A percentile compares a stretch with the other conserved stretches of the same genome.
Conservation (phyloP, 805 yeast species). For the Kodamaea kakaduensis region DNA sequence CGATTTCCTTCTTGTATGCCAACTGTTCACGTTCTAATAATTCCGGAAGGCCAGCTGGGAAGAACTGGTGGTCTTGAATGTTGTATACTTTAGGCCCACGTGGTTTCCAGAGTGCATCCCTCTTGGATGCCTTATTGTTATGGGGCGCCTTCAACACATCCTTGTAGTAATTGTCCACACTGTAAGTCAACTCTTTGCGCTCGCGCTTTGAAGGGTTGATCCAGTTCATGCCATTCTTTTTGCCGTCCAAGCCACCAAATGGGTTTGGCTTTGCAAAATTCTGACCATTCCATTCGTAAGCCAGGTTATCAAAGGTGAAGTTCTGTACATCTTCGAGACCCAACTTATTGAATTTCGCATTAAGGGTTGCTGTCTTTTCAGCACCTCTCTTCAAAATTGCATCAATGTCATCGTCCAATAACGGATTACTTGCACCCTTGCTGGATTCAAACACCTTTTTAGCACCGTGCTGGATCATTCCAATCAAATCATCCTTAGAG, state of each 20-base stretch:
- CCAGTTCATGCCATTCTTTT: conserved; percentile 46
- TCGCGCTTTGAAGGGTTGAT: conserved; percentile 74
- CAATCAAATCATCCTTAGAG: conserved; percentile 77
- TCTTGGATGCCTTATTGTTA: conserved; percentile 10
- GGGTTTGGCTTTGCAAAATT: conserved; percentile 57
- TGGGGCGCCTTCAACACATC: conserved; percentile 50
- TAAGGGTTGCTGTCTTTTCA: conserved; percentile 71
- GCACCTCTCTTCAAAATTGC: conserved; percentile 77
- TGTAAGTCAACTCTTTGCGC: conserved; percentile 72
- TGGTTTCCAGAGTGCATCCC: conserved; percentile 21
- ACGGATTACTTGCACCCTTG: conserved; percentile 22
- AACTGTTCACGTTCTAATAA: conserved; percentile 63
- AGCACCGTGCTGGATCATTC: conserved; percentile 98
- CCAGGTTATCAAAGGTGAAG: conserved; percentile 81
- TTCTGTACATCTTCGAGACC: conserved; percentile 93
- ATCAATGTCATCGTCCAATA: conserved; percentile 71
- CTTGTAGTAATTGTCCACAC: conserved; percentile 71
- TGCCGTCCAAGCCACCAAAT: conserved; percentile 12
- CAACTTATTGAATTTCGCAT: conserved; percentile 75
- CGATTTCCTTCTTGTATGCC: conserved; percentile 55
- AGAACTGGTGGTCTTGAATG: conserved; percentile 73
- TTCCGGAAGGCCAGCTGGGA: conserved; percentile 48
- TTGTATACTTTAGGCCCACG: conserved; percentile 62
- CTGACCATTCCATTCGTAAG: conserved; percentile 96
- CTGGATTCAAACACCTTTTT: conserved; percentile 69